Percentiles rank a stretch among this genome's conserved stretches.
These are phyloP conservation scores for Candida sp. DNA, from an alignment of 1,139 yeast genomes.

Conservation along the genomic window DNA sequence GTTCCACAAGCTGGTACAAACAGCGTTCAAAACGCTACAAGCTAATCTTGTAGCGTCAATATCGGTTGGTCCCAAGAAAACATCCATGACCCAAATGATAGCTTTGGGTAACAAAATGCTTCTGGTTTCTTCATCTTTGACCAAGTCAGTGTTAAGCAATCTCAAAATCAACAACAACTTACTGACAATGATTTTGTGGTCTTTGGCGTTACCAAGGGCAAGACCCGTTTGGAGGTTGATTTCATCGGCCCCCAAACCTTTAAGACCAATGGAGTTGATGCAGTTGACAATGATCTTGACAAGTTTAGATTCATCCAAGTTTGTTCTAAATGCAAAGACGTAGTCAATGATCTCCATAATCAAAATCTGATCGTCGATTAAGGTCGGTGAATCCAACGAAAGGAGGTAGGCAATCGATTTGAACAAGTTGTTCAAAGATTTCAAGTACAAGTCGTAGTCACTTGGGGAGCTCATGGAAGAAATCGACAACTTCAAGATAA, in stretches of 20 bases:
- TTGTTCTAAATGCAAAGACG: slow-evolving; percentile 45
- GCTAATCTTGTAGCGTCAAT: slow-evolving; percentile 67
- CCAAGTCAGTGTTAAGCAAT: slow-evolving; percentile 53
- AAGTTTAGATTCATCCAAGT: slow-evolving; percentile 43
- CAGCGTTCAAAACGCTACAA: slow-evolving; percentile 56
- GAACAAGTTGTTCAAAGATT: slow-evolving; percentile 34
- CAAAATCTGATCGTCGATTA: slow-evolving; percentile 63
- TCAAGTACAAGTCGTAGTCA: slow-evolving; percentile 33
- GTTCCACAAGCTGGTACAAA: slow-evolving; percentile 45
- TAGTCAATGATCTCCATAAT: slow-evolving; percentile 63
- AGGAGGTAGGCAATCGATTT: slow-evolving; percentile 52
- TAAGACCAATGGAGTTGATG: slow-evolving; percentile 54
- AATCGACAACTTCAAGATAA: slow-evolving; percentile 49
- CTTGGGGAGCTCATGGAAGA: slow-evolving; percentile 25
- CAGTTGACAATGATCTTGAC: slow-evolving; percentile 43
- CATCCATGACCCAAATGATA: slow-evolving; percentile 67
- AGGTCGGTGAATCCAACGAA: slow-evolving; percentile 45
- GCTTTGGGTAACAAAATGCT: slow-evolving; percentile 52
- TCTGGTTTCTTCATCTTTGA: slow-evolving; percentile 38
- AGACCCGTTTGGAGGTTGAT: slow-evolving; percentile 21
- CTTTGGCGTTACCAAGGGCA: slow-evolving; percentile 39
- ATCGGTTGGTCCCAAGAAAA: slow-evolving; percentile 56
- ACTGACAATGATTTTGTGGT: slow-evolving; percentile 57
- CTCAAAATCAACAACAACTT: slow-evolving; percentile 65
- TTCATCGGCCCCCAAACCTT: slow-evolving; percentile 56